These are phyloP conservation scores for Candida alai DNA, from an alignment of 805 yeast species.

Conservation along the genomic window DNA sequence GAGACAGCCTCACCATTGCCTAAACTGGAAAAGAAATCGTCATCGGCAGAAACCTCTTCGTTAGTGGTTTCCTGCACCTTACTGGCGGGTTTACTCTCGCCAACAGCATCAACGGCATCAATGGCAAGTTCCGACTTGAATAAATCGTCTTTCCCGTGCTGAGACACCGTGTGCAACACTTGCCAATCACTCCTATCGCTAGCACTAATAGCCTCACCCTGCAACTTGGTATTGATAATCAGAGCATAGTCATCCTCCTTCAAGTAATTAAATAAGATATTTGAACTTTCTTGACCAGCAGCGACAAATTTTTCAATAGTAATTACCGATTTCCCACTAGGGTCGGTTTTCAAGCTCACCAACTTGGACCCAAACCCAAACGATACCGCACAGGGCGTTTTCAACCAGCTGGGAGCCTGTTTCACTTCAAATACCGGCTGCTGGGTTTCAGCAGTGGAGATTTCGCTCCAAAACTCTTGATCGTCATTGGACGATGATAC, in stretches of 20 bases:
- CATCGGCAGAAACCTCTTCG: slow-evolving; percentile 17
- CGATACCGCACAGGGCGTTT: slow-evolving; percentile 64
- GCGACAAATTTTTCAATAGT: slow-evolving; percentile 40
- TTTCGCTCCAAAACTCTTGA: slow-evolving; percentile 81
- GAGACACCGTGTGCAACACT: slow-evolving; percentile 48
- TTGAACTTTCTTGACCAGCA: slow-evolving; percentile 32
- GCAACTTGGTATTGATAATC: slow-evolving; percentile 53
- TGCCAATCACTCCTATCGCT: slow-evolving; percentile 62
- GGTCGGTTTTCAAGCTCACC: slow-evolving; percentile 48
- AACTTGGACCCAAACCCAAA: slow-evolving; percentile 96
- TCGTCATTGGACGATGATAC: slow-evolving; percentile 45
- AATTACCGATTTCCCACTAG: slow-evolving; percentile 38
- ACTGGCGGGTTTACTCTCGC: slow-evolving; percentile 2
- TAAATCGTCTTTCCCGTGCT: slow-evolving; percentile 48
- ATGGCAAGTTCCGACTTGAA: slow-evolving; percentile 32
- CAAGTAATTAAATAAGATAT: slow-evolving; percentile 53
- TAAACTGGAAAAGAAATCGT: slow-evolving; percentile 36
- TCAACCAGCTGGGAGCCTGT: slow-evolving; percentile 91
- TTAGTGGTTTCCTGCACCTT: slow-evolving; percentile 8
- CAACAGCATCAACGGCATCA: slow-evolving; percentile 15
- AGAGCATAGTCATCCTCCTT: slow-evolving; percentile 49
- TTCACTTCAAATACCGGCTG: slow-evolving; percentile 67
- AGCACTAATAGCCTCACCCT: slow-evolving; percentile 29
- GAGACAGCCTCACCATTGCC: slow-evolving; percentile 16
- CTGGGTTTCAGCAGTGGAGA: slow-evolving; percentile 62